A percentile compares a stretch with the other conserved stretches of the same genome.
These are phyloP conservation scores for Chalaropsis ovoidea DNA, from an alignment of 2,329 filamentous ascomycete genomes.

Conservation along the genomic window DNA sequence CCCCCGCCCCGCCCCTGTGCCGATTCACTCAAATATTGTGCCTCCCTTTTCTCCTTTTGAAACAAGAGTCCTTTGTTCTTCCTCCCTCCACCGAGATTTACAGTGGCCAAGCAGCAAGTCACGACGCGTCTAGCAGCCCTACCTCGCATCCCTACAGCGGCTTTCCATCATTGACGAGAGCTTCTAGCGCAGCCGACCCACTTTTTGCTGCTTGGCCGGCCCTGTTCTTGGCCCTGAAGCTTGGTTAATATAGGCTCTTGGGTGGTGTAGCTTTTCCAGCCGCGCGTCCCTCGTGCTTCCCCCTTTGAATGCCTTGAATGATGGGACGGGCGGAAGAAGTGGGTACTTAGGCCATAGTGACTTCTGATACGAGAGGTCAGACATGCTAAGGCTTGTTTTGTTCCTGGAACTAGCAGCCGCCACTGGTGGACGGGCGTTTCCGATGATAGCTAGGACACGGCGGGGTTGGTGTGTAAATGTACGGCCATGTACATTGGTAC, in stretches of 20 bases:
- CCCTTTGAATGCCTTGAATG: not conserved
- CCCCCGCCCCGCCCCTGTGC: not conserved
- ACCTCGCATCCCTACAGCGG: not conserved
- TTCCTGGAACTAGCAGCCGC: constrained; percentile 1
- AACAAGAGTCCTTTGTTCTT: too few species aligned
- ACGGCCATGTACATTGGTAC: not conserved
- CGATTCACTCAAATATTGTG: too few species aligned
- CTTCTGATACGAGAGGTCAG: not conserved
- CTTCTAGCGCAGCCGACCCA: not conserved
- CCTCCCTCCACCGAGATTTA: too few species aligned
- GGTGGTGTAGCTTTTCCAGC: not conserved
- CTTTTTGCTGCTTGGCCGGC: not conserved
- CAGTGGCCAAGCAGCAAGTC: too few species aligned
- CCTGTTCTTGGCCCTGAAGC: not conserved
- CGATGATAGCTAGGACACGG: too few species aligned
- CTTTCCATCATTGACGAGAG: not conserved
- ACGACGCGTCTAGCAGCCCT: too few species aligned
- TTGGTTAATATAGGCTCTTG: too few species aligned
- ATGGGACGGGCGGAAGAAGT: not conserved
- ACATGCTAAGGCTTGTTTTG: not conserved
- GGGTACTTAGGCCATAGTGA: too few species aligned
- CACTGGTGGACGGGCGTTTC: too few species aligned
- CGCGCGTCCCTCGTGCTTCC: not conserved
- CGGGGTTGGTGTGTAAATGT: too few species aligned
- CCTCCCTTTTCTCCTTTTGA: too few species aligned